A percentile compares a stretch with the other conserved stretches of the same genome.
Conservation (phyloP, 192 early-diverging fungal genomes). For the Mortierella hygrophila region DNA sequence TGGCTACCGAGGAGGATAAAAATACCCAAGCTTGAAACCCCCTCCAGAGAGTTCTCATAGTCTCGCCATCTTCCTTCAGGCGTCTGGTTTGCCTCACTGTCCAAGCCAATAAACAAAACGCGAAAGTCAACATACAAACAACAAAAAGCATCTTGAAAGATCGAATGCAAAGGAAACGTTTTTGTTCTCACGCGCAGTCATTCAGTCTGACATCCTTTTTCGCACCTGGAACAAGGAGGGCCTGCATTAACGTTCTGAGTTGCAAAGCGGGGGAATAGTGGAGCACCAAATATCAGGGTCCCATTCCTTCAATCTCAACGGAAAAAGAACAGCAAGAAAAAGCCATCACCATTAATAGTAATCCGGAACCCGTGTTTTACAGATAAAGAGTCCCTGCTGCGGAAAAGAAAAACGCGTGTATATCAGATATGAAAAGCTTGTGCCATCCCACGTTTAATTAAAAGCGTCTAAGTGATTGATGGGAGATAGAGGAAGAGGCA, state of each 20-base stretch:
- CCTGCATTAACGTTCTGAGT: neutral
- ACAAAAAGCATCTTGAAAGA: neutral
- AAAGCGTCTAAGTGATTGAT: neutral
- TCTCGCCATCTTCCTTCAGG: no score
- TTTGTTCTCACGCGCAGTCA: neutral
- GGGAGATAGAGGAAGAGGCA: neutral
- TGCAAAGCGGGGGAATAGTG: neutral
- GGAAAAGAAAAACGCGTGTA: no score
- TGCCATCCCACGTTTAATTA: neutral
- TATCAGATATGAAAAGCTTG: no score
- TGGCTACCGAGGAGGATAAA: no score
- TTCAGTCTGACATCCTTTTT: no score
- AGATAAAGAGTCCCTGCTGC: neutral
- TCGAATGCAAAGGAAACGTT: neutral
- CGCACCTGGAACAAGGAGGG: no score
- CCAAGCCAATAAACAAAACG: neutral
- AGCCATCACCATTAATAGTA: neutral
- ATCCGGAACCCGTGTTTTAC: neutral
- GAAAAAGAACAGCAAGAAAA: neutral
- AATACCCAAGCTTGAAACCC: no score
- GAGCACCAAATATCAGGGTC: neutral
- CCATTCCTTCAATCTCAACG: neutral
- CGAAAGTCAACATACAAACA: neutral
- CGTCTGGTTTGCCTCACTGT: no score
- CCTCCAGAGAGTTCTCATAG: no score